phyloP scores from a whole-genome alignment of 2,329 filamentous ascomycete genomes.

The Lasiodiplodia theobromae region DNA sequence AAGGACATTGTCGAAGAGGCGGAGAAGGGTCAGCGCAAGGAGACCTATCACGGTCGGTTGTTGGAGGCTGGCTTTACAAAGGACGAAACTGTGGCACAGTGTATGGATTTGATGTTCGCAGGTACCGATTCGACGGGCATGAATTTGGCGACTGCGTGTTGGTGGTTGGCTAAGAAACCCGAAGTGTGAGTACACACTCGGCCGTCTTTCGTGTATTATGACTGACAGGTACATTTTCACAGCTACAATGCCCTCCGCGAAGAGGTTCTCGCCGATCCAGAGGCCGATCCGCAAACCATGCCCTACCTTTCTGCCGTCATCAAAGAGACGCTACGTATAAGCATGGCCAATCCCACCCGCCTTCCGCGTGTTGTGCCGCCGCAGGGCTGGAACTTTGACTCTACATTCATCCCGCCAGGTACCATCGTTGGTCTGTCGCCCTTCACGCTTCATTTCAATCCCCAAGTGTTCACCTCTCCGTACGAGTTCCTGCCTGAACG shows the following conservation, averaged over 20 bases:
- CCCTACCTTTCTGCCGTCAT: slow-evolving; percentile 44
- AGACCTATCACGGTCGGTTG: slow-evolving; percentile 58
- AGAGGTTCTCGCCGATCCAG: slow-evolving; percentile 42
- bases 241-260: slow-evolving; percentile 46
- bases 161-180: slow-evolving; percentile 53
- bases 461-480: slow-evolving; percentile 36
- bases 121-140: slow-evolving; percentile 51
- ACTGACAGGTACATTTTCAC: background rate
- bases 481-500: slow-evolving; percentile 38
- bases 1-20: slow-evolving; percentile 45
- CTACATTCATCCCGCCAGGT: slow-evolving; percentile 36
- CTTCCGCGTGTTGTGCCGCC: slow-evolving; percentile 35
- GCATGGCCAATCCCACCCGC: slow-evolving; percentile 39
- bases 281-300: slow-evolving; percentile 34
- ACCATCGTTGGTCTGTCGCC: slow-evolving; percentile 40
- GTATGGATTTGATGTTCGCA: slow-evolving; percentile 59
- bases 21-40: slow-evolving; percentile 39
- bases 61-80: slow-evolving; percentile 52
- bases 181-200: slow-evolving; percentile 43
- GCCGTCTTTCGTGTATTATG: background rate
- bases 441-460: slow-evolving; percentile 38
- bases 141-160: slow-evolving; percentile 58
- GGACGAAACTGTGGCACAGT: slow-evolving; percentile 57
- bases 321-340: slow-evolving; percentile 43
- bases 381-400: slow-evolving; percentile 32